These are phyloP conservation scores for Coccinonectria pachysandricola DNA, from an alignment of 2,329 filamentous ascomycete species.

Conservation along the genomic window DNA sequence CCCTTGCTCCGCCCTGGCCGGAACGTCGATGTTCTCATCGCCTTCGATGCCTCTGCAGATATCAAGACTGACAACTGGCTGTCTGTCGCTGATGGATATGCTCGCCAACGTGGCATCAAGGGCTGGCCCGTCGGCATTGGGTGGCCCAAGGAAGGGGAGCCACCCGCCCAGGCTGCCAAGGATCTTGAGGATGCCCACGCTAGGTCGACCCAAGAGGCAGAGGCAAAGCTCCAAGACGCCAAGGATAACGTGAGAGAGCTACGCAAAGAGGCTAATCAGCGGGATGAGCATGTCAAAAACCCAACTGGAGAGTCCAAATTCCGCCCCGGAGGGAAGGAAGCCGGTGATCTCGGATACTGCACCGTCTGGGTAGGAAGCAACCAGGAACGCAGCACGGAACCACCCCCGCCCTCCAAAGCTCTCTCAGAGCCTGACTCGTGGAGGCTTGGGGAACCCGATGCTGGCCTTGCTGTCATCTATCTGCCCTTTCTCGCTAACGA, in stretches of 20 bases:
- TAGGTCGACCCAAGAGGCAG: constrained; percentile 47
- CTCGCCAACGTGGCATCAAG: constrained; percentile 76
- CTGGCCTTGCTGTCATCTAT: constrained; percentile 83
- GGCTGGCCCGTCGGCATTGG: constrained; percentile 94
- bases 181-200: constrained; percentile 59
- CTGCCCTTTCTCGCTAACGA: constrained; percentile 81
- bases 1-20: constrained; percentile 81
- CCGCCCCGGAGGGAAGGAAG: constrained; percentile 31
- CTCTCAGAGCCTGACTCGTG: constrained; percentile 56
- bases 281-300: constrained; percentile 13
- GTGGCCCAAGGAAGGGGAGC: constrained; percentile 62
- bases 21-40: constrained; percentile 79
- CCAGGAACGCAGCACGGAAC: constrained; percentile 53
- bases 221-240: constrained; percentile 53
- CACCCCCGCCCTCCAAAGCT: constrained; percentile 40
- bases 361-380: constrained; percentile 90
- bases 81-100: constrained; percentile 86
- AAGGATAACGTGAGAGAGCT: constrained; percentile 32
- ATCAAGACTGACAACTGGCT: constrained; percentile 95
- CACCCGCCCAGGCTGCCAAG: constrained; percentile 47
- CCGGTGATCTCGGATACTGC: constrained; percentile 72
- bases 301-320: constrained; percentile 27
- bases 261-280: constrained; percentile 16
- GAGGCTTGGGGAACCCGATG: constrained; percentile 59
- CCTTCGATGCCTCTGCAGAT: constrained; percentile 91